phyloP scores from a whole-genome alignment of 2,329 filamentous ascomycete species.

The Trichoderma endophyticum region DNA sequence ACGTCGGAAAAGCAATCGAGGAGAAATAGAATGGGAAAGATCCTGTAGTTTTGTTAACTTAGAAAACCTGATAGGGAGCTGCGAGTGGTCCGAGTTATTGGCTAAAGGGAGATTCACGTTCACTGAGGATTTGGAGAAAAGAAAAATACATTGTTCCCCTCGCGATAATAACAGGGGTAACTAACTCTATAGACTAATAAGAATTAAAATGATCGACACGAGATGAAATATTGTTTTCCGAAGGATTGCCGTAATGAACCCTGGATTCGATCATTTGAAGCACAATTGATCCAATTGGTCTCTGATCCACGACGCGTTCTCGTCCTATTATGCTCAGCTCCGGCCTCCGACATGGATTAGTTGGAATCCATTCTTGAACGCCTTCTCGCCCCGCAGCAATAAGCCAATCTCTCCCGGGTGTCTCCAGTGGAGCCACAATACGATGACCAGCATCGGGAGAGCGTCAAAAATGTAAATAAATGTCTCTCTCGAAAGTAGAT shows the following conservation, averaged over 20 bases:
- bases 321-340: background rate
- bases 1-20: background rate
- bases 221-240: background rate
- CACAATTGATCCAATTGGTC: background rate
- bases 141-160: background rate
- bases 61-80: background rate
- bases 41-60: background rate
- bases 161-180: background rate
- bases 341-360: background rate
- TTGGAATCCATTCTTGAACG: background rate
- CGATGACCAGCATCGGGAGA: slow-evolving; percentile 24
- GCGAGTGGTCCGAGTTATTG: background rate
- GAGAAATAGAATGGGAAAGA: background rate
- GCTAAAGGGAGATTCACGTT: background rate
- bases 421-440: slow-evolving; percentile 24
- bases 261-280: background rate
- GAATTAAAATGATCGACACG: background rate
- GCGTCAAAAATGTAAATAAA: slow-evolving; percentile 44
- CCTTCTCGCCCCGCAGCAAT: background rate
- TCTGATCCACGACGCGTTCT: background rate
- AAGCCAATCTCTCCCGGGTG: slow-evolving; percentile 43
- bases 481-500: slow-evolving; percentile 40
- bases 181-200: background rate
- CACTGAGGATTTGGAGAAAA: background rate
- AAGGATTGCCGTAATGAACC: background rate